Conservation (phyloP, 2,329 filamentous ascomycete genomes). For the Exophiala xenobiotica region DNA sequence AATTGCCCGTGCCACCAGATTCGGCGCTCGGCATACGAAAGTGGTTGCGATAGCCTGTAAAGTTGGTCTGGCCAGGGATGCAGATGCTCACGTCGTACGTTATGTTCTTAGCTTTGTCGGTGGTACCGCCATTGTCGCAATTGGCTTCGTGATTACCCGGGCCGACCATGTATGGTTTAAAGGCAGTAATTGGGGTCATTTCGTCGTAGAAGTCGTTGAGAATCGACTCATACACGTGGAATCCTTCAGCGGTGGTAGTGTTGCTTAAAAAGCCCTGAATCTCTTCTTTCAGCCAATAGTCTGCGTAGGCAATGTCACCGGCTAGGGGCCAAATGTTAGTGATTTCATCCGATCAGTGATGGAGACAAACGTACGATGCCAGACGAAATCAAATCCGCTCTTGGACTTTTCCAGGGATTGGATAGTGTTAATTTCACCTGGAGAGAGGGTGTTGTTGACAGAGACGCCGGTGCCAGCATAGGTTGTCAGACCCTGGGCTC, state of each 20-base stretch:
- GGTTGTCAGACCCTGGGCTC: slow-evolving; percentile 45
- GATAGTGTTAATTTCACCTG: slow-evolving; percentile 26
- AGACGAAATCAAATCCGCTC: slow-evolving; percentile 51
- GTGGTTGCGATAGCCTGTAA: slow-evolving; percentile 52
- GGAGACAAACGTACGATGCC: slow-evolving; percentile 54
- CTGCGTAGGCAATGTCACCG: slow-evolving; percentile 48
- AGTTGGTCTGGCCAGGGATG: slow-evolving; percentile 52
- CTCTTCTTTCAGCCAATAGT: slow-evolving; percentile 33
- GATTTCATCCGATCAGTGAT: slow-evolving; percentile 54
- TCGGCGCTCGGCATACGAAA: slow-evolving; percentile 54
- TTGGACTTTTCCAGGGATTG: slow-evolving; percentile 43
- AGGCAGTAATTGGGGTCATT: slow-evolving; percentile 43
- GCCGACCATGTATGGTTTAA: slow-evolving; percentile 52
- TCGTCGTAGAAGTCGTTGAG: slow-evolving; percentile 55
- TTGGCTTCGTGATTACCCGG: slow-evolving; percentile 54
- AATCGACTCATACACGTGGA: slow-evolving; percentile 51
- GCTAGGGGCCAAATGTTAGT: slow-evolving; percentile 45
- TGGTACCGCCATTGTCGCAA: slow-evolving; percentile 47
- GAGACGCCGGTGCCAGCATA: slow-evolving; percentile 26
- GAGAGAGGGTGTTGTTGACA: neutral
- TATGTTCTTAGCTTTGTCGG: slow-evolving; percentile 38
- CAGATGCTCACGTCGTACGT: slow-evolving; percentile 51
- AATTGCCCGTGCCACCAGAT: slow-evolving; percentile 50
- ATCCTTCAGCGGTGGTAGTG: slow-evolving; percentile 49
- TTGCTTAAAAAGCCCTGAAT: neutral